Evolutionary conservation across 768 basidiomycete genomes (phyloP).

Genomic region (Pisolithus orientalis): DNA sequence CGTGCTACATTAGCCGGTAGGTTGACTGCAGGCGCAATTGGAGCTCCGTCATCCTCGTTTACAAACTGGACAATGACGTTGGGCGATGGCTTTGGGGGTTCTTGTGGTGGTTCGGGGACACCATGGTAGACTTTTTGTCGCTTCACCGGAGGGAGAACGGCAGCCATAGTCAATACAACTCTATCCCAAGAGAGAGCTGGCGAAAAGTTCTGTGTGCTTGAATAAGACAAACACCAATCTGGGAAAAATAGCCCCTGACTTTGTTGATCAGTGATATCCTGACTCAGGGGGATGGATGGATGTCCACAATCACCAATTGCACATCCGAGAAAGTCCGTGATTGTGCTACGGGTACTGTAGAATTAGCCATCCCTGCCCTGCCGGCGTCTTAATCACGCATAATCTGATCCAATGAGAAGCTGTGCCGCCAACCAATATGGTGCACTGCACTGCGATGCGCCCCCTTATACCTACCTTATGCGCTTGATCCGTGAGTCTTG

Average conservation of each 20-base stretch:
- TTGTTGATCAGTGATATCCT: not conserved
- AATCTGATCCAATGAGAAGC: no score
- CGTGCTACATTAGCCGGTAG: conserved; percentile 82
- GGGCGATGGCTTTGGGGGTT: conserved; percentile 41
- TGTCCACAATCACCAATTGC: no score
- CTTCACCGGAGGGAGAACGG: conserved; percentile 83
- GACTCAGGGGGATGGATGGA: not conserved
- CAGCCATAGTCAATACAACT: conserved; percentile 51
- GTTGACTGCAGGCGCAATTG: conserved; percentile 83
- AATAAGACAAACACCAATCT: not conserved
- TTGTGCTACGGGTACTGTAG: no score
- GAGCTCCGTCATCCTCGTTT: conserved; percentile 75
- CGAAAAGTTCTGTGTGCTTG: not conserved
- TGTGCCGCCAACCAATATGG: no score
- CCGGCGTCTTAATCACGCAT: no score
- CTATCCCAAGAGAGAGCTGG: not conserved
- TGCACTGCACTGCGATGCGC: no score
- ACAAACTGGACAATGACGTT: conserved; percentile 90
- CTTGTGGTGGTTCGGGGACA: conserved; percentile 55
- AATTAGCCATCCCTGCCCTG: no score
- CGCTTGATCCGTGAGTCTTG: no score
- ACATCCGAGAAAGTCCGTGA: no score
- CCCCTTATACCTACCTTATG: no score
- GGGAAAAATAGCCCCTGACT: conserved; percentile 1
- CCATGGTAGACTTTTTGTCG: conserved; percentile 80